These are phyloP conservation scores for Acidiella bohemica DNA, from an alignment of 495 filamentous ascomycete species.

Conservation along the genomic window DNA sequence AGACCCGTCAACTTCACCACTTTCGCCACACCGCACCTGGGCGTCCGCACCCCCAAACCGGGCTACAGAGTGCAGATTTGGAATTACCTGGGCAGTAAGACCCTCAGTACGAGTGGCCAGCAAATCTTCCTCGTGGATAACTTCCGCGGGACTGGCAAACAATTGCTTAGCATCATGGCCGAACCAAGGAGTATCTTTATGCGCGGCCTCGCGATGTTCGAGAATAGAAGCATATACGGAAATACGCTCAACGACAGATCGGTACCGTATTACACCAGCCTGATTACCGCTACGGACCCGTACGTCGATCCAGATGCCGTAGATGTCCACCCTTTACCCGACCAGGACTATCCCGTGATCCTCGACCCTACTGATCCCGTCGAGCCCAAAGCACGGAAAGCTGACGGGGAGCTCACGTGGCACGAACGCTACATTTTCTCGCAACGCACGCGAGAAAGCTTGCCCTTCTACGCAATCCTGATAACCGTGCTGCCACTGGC, in stretches of 20 bases:
- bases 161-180: slow-evolving; percentile 66
- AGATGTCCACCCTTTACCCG: slow-evolving; percentile 55
- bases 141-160: slow-evolving; percentile 67
- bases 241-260: slow-evolving; percentile 77
- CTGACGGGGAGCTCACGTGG: neutral
- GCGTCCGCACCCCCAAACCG: slow-evolving; percentile 59
- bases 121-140: slow-evolving; percentile 80
- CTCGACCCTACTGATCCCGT: slow-evolving; percentile 55
- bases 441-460: slow-evolving; percentile 15
- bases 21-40: slow-evolving; percentile 82
- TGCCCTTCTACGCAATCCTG: slow-evolving; percentile 51
- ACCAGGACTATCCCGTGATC: slow-evolving; percentile 64
- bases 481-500: slow-evolving; percentile 54
- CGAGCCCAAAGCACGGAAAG: slow-evolving; percentile 25
- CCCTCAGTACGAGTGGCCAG: slow-evolving; percentile 63
- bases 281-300: slow-evolving; percentile 59
- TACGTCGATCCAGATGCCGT: slow-evolving; percentile 50
- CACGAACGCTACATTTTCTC: slow-evolving; percentile 28
- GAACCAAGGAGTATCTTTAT: slow-evolving; percentile 82
- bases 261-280: slow-evolving; percentile 69
- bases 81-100: slow-evolving; percentile 68
- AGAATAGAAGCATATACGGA: slow-evolving; percentile 59
- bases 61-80: slow-evolving; percentile 55
- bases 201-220: slow-evolving; percentile 58
- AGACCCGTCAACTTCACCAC: slow-evolving; percentile 87